These are phyloP conservation scores for Lichtheimia hyalospora DNA, from an alignment of 371 early-diverging fungal species.

Conservation along the genomic window DNA sequence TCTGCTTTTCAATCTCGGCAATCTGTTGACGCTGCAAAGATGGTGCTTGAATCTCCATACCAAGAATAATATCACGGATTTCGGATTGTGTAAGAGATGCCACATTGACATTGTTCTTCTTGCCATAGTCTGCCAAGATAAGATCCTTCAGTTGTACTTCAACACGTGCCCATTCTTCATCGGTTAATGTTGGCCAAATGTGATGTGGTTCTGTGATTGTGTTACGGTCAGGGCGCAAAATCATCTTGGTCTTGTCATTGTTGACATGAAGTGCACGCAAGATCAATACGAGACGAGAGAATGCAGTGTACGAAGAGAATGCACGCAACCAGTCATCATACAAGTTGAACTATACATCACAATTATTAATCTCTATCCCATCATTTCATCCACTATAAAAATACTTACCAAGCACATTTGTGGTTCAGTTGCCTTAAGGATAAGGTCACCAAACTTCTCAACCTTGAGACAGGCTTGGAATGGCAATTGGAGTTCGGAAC, in stretches of 20 bases:
- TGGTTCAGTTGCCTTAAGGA: constrained; percentile 96
- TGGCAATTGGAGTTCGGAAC: constrained; percentile 94
- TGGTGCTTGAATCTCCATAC: constrained; percentile 98
- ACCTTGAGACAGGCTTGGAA: constrained; percentile 98
- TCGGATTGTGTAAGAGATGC: constrained; percentile 95
- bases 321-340: constrained; percentile 96
- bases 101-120: constrained; percentile 98
- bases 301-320: constrained; percentile 96
- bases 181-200: constrained; percentile 95
- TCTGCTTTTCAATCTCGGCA: constrained; percentile 96
- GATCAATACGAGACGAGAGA: constrained; percentile 96
- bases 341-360: constrained; percentile 64
- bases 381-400: not conserved
- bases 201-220: constrained; percentile 95
- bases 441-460: constrained; percentile 97
- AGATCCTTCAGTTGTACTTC: constrained; percentile 97
- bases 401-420: constrained; percentile 74
- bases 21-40: constrained; percentile 96
- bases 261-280: constrained; percentile 96
- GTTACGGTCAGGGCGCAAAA: constrained; percentile 91
- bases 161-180: constrained; percentile 98
- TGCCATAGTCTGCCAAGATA: constrained; percentile 97
- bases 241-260: constrained; percentile 93
- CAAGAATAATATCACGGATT: constrained; percentile 98
- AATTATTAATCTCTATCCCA: not conserved